Evolutionary conservation across 805 yeast genomes (phyloP), one percentile per base, ranked within the genome.

Genomic region (Nakazawaea wickerhamii): DNA sequence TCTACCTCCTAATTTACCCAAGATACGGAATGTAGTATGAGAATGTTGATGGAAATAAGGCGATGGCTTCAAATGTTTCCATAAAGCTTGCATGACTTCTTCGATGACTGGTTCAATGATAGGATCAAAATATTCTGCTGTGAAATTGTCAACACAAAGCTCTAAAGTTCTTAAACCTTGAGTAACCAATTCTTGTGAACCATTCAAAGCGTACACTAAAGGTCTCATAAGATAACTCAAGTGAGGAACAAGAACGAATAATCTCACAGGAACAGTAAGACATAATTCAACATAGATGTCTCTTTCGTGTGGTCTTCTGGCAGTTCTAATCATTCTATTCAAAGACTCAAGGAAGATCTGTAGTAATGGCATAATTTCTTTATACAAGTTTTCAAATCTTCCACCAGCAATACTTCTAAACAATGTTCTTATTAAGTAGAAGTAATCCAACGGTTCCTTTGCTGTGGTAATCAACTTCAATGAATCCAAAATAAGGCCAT

Each of bases 381-480:
- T 87, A 66, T 95, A 95, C 14, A 93, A 68, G 41, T 82, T 80
- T 60, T 93, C 99, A 58, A 93, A 91, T 45, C 98, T 71, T 5
- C 99, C 99, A 39, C 99, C 98, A 26, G 97, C 96, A 36, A 93
- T 90, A 54, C 95, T 85, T 60, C 98, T 73, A 68, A 93, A 93
- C 38, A 93, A 65, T 0, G 95, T 87, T 53, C 98, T 70, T 18
- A 93, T 83, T 52, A 93, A 68, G 53, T 89, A 85, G 49, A 91
- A 90, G 58, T 89, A 93, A 2, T 88, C 87, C 19, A 87, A 71
- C 4, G 99, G 98, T 55, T 91, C 96, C 50, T 85, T 84, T 0
- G 97, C 86, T 6, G 81, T 79, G 1, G 96, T 84, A 0, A 96
- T 80, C 41, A 78, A 71, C 45, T 81, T 79, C 57, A 93, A 67